Conservation (phyloP, 2,329 filamentous ascomycete species). For the Venturia asperata region DNA sequence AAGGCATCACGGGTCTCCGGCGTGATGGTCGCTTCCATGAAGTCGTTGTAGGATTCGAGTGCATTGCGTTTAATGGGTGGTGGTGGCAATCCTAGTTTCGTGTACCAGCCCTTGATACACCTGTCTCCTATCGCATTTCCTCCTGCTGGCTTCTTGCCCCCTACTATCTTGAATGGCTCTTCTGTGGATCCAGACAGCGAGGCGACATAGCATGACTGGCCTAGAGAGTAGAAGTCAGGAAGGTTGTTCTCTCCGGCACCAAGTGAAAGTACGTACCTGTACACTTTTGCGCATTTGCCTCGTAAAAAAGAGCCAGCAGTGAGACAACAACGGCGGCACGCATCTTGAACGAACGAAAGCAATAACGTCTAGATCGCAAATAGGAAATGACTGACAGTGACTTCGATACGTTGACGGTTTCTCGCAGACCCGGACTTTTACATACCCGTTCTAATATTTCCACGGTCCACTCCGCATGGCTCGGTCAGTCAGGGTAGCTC, state of each 20-base stretch:
- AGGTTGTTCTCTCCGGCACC: not conserved
- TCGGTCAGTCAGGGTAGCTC: not conserved
- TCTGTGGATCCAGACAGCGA: constrained; percentile 10
- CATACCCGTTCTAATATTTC: not conserved
- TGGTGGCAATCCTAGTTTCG: constrained; percentile 12
- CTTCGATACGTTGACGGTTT: not conserved
- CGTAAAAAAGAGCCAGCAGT: not conserved
- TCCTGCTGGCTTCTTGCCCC: constrained; percentile 11
- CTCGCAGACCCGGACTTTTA: too few species aligned
- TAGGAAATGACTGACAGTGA: not conserved
- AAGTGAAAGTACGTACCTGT: not conserved
- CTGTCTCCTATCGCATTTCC: constrained; percentile 10
- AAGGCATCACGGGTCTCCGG: not conserved
- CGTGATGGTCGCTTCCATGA: not conserved
- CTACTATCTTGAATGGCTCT: constrained; percentile 9
- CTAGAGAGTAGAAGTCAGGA: not conserved
- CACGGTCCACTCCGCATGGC: not conserved
- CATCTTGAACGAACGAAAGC: not conserved
- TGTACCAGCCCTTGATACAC: constrained; percentile 10
- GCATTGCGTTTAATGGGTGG: not conserved
- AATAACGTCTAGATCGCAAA: not conserved
- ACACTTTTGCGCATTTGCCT: not conserved
- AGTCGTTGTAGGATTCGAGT: constrained; percentile 9
- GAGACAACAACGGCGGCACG: not conserved
- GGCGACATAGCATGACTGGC: constrained; percentile 16